Evolutionary conservation across 2,329 filamentous ascomycete genomes (phyloP).

Genomic region (Sclerotinia trifoliorum): DNA sequence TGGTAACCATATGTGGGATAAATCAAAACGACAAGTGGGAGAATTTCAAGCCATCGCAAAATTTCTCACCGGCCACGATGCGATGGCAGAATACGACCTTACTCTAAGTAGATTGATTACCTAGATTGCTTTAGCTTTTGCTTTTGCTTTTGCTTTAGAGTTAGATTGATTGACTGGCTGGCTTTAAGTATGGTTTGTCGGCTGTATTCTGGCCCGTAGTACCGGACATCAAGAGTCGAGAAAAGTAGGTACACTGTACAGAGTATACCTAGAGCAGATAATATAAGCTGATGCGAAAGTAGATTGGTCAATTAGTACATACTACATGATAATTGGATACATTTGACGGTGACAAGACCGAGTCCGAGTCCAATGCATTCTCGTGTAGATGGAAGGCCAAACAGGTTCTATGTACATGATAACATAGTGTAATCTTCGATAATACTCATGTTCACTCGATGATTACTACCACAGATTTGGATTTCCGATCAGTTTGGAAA

Average conservation of each 20-base stretch:
- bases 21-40: slow-evolving; percentile 7
- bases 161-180: background rate
- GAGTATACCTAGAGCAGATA: background rate
- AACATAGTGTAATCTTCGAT: no score
- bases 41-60: background rate
- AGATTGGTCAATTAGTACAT: background rate
- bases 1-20: slow-evolving; percentile 1
- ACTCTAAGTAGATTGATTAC: background rate
- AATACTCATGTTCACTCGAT: background rate
- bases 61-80: background rate
- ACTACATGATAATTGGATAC: no score
- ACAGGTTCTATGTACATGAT: no score
- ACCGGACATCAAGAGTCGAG: background rate
- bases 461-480: background rate
- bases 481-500: background rate
- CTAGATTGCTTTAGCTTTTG: background rate
- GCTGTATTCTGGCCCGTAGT: background rate
- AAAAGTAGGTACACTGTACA: background rate
- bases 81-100: background rate
- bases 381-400: background rate
- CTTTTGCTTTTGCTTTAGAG: background rate
- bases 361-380: background rate
- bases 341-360: background rate
- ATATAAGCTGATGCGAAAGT: background rate
- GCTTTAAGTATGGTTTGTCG: background rate